These are phyloP conservation scores for Camellia lanceoleosa DNA, from an alignment of 148 eudicot genomes.

Conservation along the genomic window DNA sequence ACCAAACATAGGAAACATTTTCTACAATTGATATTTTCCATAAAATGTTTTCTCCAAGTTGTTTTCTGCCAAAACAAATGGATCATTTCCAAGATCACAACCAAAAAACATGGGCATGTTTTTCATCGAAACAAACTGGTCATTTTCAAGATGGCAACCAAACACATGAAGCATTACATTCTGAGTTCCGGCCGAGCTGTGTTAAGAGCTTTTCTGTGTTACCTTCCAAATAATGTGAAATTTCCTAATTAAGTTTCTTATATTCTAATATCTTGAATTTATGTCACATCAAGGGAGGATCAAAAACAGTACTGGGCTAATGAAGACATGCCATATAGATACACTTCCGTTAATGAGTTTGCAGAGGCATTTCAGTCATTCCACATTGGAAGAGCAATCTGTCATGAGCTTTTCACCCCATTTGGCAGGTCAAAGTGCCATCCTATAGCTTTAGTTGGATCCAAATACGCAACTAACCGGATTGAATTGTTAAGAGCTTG, in stretches of 20 bases:
- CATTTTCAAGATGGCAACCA: no score
- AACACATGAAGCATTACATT: no score
- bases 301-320: slow-evolving; percentile 1
- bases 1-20: no score
- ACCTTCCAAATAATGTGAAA: background rate
- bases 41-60: no score
- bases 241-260: background rate
- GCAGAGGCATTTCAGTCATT: background rate
- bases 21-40: no score
- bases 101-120: no score
- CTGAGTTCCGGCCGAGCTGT: no score
- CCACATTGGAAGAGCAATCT: background rate
- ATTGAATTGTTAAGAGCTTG: background rate
- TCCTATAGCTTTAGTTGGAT: background rate
- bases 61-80: no score
- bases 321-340: background rate
- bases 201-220: background rate
- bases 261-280: background rate
- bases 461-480: background rate
- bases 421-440: background rate
- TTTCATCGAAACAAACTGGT: no score
- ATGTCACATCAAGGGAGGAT: slow-evolving; percentile 2
- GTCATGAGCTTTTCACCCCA: background rate
- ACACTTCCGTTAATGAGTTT: slow-evolving; percentile 1
- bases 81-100: no score